phyloP scores from a whole-genome alignment of 257 asterid species.

The Petunia axillaris region DNA sequence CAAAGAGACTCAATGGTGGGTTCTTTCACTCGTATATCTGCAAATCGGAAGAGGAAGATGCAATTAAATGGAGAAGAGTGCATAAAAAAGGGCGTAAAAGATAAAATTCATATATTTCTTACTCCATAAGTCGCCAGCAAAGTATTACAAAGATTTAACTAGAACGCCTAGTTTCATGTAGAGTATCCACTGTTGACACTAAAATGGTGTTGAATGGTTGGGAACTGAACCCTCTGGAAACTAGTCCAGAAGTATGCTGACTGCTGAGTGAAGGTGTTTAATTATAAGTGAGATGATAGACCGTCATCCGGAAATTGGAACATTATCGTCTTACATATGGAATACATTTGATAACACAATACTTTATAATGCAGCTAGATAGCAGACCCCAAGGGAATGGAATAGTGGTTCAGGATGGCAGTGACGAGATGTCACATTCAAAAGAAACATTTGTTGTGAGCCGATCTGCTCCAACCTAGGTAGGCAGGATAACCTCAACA shows the following conservation, averaged over 20 bases:
- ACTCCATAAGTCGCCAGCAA: background rate
- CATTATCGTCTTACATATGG: background rate
- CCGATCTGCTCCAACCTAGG: background rate
- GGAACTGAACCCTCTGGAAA: background rate
- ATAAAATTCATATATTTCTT: background rate
- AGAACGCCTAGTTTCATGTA: background rate
- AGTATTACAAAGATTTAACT: background rate
- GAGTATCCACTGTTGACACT: background rate
- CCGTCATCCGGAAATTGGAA: background rate
- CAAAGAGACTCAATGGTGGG: slow-evolving; percentile 86
- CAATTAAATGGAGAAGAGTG: slow-evolving; percentile 1
- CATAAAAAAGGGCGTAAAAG: slow-evolving; percentile 7
- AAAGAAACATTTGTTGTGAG: background rate
- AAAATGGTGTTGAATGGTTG: background rate
- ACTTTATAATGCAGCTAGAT: background rate
- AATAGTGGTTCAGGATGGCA: background rate
- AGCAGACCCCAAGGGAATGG: background rate
- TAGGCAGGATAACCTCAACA: background rate
- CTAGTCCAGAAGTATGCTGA: background rate
- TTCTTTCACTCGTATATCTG: slow-evolving; percentile 89
- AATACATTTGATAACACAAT: background rate
- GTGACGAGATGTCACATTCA: background rate
- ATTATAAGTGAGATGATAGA: background rate
- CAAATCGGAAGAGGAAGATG: slow-evolving; percentile 28
- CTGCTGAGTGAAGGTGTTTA: background rate